Evolutionary conservation across 140 eudicot species (phyloP), one percentile per base, ranked within the genome.

Genomic region (Erigeron philadelphicus): DNA sequence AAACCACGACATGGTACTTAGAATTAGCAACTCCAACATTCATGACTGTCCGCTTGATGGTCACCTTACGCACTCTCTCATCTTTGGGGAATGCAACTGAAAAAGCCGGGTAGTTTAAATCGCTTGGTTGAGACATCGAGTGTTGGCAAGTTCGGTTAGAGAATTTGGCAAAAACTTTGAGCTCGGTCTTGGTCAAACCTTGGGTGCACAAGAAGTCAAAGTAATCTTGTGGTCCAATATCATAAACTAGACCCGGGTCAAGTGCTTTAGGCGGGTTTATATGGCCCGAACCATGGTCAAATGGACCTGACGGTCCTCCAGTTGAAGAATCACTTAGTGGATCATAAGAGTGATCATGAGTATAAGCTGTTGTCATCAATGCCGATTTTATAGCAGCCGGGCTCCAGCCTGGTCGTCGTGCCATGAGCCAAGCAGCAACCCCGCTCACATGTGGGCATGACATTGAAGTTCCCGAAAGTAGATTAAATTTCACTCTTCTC

Each of bases 211-310:
- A 76, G 65, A 73, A 81, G 67, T 67, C 65, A 8, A 81, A 78
- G 68, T 81, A 81, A 59, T 81, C 86, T 5, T 44, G 61, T 70
- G 75, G 76, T 0, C 72, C 25, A 15, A 82, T 73, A 23, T 81
- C 83, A 45, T 78, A 81, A 0, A 81, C 78, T 2, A 81, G 80
- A 8, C 86, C 83, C 0, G 86, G 83, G 40, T 81, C 80, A 7
- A 69, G 77, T 38, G 86, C 86, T 42, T 55, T 74, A 19, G 68
- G 19, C 15, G 86, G 83, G 44, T 63, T 70, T 64, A 81, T 38
- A 23, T 78, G 83, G 42, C 86, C 86, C 4, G 83, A 40, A 23
- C 86, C 83, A 43, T 61, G 67, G 49, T 61, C 67, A 15, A 12
- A 61, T 15, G 67, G 25, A 15, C 50, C 16, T 2, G 67, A 38